Evolutionary conservation across 345 rosid species (phyloP), one percentile per base, ranked within the genome.

Genomic region (Dipteronia sinensis): DNA sequence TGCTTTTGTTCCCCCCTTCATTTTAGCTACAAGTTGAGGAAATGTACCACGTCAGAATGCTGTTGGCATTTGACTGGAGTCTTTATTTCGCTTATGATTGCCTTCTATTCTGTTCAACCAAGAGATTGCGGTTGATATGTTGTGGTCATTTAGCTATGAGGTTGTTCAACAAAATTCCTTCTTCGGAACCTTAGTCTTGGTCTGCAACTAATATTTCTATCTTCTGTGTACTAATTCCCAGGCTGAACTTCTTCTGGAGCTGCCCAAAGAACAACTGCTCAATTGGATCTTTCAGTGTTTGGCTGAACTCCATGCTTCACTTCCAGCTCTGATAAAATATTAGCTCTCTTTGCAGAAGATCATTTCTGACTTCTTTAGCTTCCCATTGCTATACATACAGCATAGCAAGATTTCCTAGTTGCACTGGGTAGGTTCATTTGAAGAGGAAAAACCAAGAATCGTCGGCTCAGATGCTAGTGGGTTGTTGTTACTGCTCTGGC

Each of bases 231-330:
- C 7, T 67, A 31, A 74, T n/a, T 78, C 49, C 79, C 91, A 95
- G 99, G 99, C 99, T 10, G 97, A 93, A 78, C 97, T 95, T 81
- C 91, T 95, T 83, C 82, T 95, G 82, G 97, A 95, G 89, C 92
- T 95, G 62, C 99, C 97, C 10, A 85, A 85, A 81, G 97, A 94
- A 76, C 95, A 95, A 74, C 86, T 95, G 59, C 92, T 95, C 71
- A 92, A 86, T 80, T 95, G 98, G 98, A 87, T 95, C 69, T 95
- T 93, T 82, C 97, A 90, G 34, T 95, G 98, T 91, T 83, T 95
- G 88, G 88, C 91, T 34, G 99, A 92, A 79, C 92, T 95, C 65
- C 88, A 93, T 79, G 87, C 97, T 74, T 88, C 89, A 65, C 91
- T 93, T 63, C 98, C 98, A 38, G 89, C 92, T 74, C 94, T 93